Evolutionary conservation across 805 yeast genomes (phyloP), one percentile per base, ranked within the genome.

Genomic region (Metschnikowia similis): DNA sequence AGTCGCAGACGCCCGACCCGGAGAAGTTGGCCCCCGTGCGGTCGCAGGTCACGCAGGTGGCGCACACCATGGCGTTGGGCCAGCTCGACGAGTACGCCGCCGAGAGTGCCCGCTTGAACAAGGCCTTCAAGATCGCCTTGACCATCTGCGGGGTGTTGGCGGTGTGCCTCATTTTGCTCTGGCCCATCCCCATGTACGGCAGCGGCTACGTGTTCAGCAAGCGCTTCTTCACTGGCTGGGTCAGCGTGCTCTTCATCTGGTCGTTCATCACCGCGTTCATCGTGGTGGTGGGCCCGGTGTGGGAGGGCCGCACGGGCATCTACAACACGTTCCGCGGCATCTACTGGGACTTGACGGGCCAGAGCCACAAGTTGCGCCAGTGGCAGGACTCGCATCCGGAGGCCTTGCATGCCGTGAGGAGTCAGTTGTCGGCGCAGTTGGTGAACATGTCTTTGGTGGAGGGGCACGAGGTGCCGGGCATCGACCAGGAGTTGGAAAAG

Each of bases 121-220:
- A 70, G 58, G 83, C 88, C 7, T 77, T 87, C 44, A 83, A 78
- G 57, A 69, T 70, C 37, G 94, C 91, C 1, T 78, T 80, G 35
- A 69, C 69, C 48, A 70, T 87, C 37, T 85, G 91, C 63, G 66
- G 80, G 2, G 69, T 78, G 39, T 74, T 88, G 56, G 82, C 89
- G 6, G 57, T 88, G 8, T 74, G 84, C 42, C 70, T 89, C 45
- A 69, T 89, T 31, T 77, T 90, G 27, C 61, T 89, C 30, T 89
- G 95, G 94, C 97, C 97, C 60, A 87, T 89, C 89, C 96, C 97
- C 56, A 85, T 90, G 94, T 89, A 85, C 65, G 97, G 96, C 31
- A 63, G 85, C 4, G 76, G 79, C 3, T 89, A 89, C 62, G 74
- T 89, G 37, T 90, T 89, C 68, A 81, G 88, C 47, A 83, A 80